phyloP scores from a whole-genome alignment of 1,139 yeast genomes.

The Zygosaccharomyces sapae region DNA sequence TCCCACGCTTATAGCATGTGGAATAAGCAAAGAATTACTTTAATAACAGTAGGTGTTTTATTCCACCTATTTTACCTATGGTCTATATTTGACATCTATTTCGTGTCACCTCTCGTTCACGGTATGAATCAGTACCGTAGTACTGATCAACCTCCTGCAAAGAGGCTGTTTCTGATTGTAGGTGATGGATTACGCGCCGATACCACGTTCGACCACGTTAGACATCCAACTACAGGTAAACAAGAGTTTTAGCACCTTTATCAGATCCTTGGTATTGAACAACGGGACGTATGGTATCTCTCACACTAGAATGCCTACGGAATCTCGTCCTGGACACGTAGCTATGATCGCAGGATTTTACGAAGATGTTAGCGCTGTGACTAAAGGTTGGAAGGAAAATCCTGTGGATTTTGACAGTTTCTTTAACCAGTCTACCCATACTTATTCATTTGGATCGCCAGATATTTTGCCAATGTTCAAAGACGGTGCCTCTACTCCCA shows the following conservation, averaged over 20 bases:
- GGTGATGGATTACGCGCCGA: slow-evolving; percentile 98
- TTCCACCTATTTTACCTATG: slow-evolving; percentile 89
- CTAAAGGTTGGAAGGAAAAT: slow-evolving; percentile 98
- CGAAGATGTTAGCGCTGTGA: slow-evolving; percentile 97
- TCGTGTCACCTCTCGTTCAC: slow-evolving; percentile 95
- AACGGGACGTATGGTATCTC: slow-evolving; percentile 93
- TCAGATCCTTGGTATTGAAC: slow-evolving; percentile 62
- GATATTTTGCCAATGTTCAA: slow-evolving; percentile 97
- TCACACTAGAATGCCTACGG: slow-evolving; percentile 99
- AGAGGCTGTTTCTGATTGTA: slow-evolving; percentile 81
- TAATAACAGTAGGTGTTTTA: slow-evolving; percentile 67
- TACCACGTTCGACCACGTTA: slow-evolving; percentile 73
- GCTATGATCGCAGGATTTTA: slow-evolving; percentile 99
- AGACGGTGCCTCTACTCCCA: slow-evolving; percentile 70
- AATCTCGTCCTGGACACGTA: slow-evolving; percentile 97
- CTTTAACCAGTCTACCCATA: slow-evolving; percentile 86
- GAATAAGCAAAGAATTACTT: slow-evolving; percentile 38
- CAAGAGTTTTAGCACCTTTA: slow-evolving; percentile 76
- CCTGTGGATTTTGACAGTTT: slow-evolving; percentile 97
- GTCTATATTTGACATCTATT: slow-evolving; percentile 97
- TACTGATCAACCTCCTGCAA: slow-evolving; percentile 73
- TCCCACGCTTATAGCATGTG: slow-evolving; percentile 19
- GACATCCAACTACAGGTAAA: slow-evolving; percentile 64
- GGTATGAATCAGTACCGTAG: slow-evolving; percentile 83
- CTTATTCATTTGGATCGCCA: slow-evolving; percentile 94